These are phyloP conservation scores for Bipolaris cookei DNA, from an alignment of 2,329 filamentous ascomycete genomes.

Conservation along the genomic window DNA sequence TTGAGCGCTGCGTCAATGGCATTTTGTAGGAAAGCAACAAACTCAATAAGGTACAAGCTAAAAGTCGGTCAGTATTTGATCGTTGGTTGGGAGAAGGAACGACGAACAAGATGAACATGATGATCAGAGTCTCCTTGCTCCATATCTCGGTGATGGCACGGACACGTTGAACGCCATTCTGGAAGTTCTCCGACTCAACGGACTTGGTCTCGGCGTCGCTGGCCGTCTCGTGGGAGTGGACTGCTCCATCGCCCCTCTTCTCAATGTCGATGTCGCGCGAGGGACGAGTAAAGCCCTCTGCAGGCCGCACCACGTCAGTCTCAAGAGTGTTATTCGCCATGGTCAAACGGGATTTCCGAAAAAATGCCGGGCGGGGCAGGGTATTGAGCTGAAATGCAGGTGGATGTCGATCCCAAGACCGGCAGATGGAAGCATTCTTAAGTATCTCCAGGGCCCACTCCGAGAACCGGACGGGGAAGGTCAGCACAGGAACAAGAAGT, in stretches of 20 bases:
- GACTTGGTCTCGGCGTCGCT: constrained; percentile 23
- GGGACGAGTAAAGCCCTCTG: constrained; percentile 12
- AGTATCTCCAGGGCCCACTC: constrained; percentile 23
- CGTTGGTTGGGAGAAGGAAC: neutral
- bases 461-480: constrained; percentile 33
- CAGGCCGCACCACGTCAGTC: constrained; percentile 24
- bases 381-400: constrained; percentile 20
- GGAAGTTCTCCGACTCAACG: constrained; percentile 39
- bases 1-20: constrained; percentile 50
- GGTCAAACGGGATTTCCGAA: constrained; percentile 14
- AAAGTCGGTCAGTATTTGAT: neutral
- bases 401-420: constrained; percentile 17
- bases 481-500: constrained; percentile 12
- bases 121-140: constrained; percentile 47
- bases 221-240: constrained; percentile 13
- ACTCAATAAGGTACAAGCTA: constrained; percentile 56
- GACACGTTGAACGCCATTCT: constrained; percentile 49
- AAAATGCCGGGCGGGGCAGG: constrained; percentile 17
- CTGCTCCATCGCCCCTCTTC: constrained; percentile 22
- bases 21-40: constrained; percentile 57
- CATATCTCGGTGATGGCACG: constrained; percentile 52
- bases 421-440: constrained; percentile 22
- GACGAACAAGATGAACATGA: constrained; percentile 49
- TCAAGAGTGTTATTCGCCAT: constrained; percentile 21
- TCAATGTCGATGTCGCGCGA: constrained; percentile 29